These are phyloP conservation scores for Didymella glomerata DNA, from an alignment of 2,329 filamentous ascomycete species.

Conservation along the genomic window DNA sequence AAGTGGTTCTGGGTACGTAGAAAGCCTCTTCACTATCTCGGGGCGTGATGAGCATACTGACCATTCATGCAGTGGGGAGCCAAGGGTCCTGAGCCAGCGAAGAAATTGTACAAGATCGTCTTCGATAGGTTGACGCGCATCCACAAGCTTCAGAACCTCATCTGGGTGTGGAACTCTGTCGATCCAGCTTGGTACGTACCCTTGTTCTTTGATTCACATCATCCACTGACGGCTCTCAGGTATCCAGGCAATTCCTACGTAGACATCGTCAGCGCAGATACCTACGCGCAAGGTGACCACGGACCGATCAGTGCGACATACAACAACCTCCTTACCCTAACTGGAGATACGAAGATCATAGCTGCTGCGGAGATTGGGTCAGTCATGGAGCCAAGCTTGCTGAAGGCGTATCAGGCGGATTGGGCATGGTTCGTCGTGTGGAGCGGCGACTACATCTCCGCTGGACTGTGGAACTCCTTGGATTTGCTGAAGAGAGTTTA, in stretches of 20 bases:
- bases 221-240: too few species aligned
- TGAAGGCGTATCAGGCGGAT: slow-evolving; percentile 57
- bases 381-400: slow-evolving; percentile 54
- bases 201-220: too few species aligned
- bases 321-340: slow-evolving; percentile 55
- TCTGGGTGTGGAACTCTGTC: slow-evolving; percentile 63
- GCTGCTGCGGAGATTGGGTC: slow-evolving; percentile 59
- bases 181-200: slow-evolving; percentile 48
- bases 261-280: slow-evolving; percentile 59
- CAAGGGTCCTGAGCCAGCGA: slow-evolving; percentile 56
- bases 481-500: slow-evolving; percentile 53
- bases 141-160: slow-evolving; percentile 58
- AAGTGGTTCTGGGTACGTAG: slow-evolving; percentile 56
- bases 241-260: slow-evolving; percentile 59
- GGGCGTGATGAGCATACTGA: neutral
- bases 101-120: slow-evolving; percentile 56
- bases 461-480: slow-evolving; percentile 53
- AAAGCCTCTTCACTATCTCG: neutral
- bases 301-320: slow-evolving; percentile 58
- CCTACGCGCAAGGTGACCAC: slow-evolving; percentile 56
- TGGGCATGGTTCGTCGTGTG: slow-evolving; percentile 61
- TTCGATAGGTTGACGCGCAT: slow-evolving; percentile 57
- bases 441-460: slow-evolving; percentile 56
- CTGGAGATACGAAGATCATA: slow-evolving; percentile 58
- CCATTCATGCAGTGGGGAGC: slow-evolving; percentile 55